A percentile compares a stretch with the other conserved stretches of the same genome.
Evolutionary conservation across 441 rosid species (phyloP).

Genomic region (Erodium texanum): DNA sequence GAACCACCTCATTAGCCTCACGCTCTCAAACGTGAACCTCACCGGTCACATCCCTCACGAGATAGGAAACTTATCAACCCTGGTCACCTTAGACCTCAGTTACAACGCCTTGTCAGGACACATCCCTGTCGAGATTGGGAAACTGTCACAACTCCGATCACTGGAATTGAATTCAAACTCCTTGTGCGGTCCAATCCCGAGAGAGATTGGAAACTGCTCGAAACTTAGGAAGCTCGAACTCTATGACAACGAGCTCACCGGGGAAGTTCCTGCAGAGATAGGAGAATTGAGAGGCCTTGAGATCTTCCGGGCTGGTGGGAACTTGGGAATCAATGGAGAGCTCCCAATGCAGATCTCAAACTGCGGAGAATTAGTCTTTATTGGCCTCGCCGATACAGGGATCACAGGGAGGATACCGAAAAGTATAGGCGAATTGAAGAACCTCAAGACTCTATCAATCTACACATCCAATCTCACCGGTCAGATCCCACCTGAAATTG

Average conservation of each 20-base stretch:
- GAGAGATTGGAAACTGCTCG: conserved; percentile 44
- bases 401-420: conserved; percentile 50
- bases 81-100: conserved; percentile 51
- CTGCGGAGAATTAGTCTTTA: conserved; percentile 34
- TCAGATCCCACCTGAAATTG: conserved; percentile 41
- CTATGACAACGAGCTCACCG: conserved; percentile 53
- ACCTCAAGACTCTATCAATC: conserved; percentile 47
- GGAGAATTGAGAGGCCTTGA: conserved; percentile 35
- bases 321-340: conserved; percentile 42
- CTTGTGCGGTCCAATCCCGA: conserved; percentile 39
- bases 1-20: conserved; percentile 34
- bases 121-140: conserved; percentile 48
- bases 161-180: conserved; percentile 43
- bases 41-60: conserved; percentile 45
- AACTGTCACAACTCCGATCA: conserved; percentile 26
- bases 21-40: conserved; percentile 45
- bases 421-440: conserved; percentile 45
- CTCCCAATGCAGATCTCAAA: conserved; percentile 52
- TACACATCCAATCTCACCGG: conserved; percentile 61
- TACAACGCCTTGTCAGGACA: conserved; percentile 45
- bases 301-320: conserved; percentile 60
- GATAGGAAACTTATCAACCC: conserved; percentile 44
- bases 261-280: conserved; percentile 46
- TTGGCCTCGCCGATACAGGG: conserved; percentile 70
- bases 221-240: conserved; percentile 44